These are phyloP conservation scores for Ceratobasidium sp. DNA, from an alignment of 1,284 basidiomycete genomes.

Conservation along the genomic window DNA sequence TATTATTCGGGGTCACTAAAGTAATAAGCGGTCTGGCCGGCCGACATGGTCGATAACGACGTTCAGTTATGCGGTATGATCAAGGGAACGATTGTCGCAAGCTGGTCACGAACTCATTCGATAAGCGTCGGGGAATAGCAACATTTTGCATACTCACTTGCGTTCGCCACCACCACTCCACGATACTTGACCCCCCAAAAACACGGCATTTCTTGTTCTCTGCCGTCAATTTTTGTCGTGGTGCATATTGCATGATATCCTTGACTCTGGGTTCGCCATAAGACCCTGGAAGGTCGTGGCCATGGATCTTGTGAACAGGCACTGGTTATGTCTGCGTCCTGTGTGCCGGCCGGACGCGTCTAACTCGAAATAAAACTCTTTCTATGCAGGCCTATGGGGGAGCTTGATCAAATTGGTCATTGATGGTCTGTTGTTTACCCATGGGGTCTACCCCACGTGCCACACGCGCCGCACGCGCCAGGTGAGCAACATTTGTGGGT, in stretches of 20 bases:
- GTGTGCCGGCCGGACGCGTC: neutral
- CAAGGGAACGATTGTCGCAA: neutral
- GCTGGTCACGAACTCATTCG: neutral
- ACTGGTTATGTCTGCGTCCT: neutral
- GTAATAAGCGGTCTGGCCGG: slow-evolving; percentile 13
- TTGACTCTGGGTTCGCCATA: slow-evolving; percentile 38
- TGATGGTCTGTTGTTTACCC: neutral
- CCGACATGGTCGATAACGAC: slow-evolving; percentile 5
- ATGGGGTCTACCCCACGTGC: slow-evolving; percentile 23
- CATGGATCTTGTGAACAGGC: slow-evolving; percentile 8
- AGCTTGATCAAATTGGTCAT: slow-evolving; percentile 9
- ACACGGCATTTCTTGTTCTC: slow-evolving; percentile 4
- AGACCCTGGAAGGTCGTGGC: slow-evolving; percentile 10
- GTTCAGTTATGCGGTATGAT: slow-evolving; percentile 30
- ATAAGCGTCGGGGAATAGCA: neutral
- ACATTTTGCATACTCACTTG: neutral
- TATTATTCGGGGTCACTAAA: slow-evolving; percentile 42
- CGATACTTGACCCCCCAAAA: slow-evolving; percentile 23
- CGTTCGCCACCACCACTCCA: slow-evolving; percentile 36
- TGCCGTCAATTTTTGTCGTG: slow-evolving; percentile 24
- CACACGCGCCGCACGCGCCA: neutral
- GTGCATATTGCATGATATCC: slow-evolving; percentile 37
- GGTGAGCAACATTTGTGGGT: neutral
- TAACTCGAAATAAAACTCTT: neutral
- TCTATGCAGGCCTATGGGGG: slow-evolving; percentile 24